A percentile compares a stretch with the other conserved stretches of the same genome.
Evolutionary conservation across 2,329 filamentous ascomycete genomes (phyloP).

Genomic region (Venturia asperata): DNA sequence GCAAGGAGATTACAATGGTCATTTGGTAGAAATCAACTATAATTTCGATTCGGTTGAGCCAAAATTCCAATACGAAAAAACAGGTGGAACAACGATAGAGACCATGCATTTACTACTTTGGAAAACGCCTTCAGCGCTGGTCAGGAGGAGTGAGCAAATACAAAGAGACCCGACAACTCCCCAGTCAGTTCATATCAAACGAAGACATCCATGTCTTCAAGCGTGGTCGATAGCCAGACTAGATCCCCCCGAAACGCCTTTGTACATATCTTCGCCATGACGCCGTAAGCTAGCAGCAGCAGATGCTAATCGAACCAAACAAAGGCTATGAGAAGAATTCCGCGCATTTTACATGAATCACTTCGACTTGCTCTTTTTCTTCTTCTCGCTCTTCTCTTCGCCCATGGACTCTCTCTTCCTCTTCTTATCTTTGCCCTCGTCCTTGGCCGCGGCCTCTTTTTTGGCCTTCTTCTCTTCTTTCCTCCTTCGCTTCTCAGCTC

Average conservation of each 20-base stretch:
- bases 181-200: not conserved
- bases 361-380: constrained; percentile 31
- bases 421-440: constrained; percentile 44
- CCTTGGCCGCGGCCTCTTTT: constrained; percentile 35
- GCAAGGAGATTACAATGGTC: not conserved
- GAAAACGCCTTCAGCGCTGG: constrained; percentile 1
- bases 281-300: constrained; percentile 10
- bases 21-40: not conserved
- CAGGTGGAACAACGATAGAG: not conserved
- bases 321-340: not conserved
- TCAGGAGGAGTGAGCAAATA: constrained; percentile 2
- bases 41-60: not conserved
- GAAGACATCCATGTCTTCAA: constrained; percentile 7
- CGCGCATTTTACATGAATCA: not conserved
- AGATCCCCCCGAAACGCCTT: not conserved
- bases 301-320: constrained; percentile 3
- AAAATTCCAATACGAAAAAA: not conserved
- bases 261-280: constrained; percentile 8
- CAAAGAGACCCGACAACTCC: not conserved
- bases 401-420: constrained; percentile 44
- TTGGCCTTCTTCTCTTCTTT: constrained; percentile 39
- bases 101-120: constrained; percentile 9
- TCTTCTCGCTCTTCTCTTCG: constrained; percentile 60
- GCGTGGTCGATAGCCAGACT: not conserved
- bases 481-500: constrained; percentile 34